Evolutionary conservation across 1,284 basidiomycete genomes (phyloP).

Genomic region (Ceratobasidium theobromae): DNA sequence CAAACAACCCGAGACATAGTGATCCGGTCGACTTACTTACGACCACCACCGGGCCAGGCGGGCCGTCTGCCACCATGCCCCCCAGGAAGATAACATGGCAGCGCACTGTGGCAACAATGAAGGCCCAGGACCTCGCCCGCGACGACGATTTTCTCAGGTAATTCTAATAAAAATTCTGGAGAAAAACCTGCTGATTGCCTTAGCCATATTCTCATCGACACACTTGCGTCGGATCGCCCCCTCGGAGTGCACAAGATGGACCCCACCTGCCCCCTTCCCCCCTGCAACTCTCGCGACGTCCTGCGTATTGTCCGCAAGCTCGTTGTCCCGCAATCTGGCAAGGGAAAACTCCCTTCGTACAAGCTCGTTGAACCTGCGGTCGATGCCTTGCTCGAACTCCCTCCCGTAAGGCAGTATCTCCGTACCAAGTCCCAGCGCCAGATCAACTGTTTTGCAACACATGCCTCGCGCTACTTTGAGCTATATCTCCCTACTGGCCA

Average conservation of each 20-base stretch:
- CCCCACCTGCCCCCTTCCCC: conserved; percentile 66
- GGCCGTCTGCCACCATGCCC: conserved; percentile 25
- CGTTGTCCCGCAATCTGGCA: conserved; percentile 32
- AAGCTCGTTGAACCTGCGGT: conserved; percentile 54
- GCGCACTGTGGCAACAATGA: conserved; percentile 53
- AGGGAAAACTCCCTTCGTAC: conserved; percentile 27
- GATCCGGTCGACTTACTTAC: no score
- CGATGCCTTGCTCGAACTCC: conserved; percentile 65
- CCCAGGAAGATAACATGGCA: conserved; percentile 35
- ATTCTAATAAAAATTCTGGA: not conserved
- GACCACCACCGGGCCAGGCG: no score
- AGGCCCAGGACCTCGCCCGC: conserved; percentile 78
- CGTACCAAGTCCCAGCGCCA: conserved; percentile 71
- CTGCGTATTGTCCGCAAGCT: conserved; percentile 67
- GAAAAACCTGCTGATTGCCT: not conserved
- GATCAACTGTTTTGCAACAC: conserved; percentile 84
- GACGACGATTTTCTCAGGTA: conserved; percentile 81
- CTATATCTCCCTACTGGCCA: conserved; percentile 77
- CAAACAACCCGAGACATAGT: no score
- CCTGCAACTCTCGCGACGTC: conserved; percentile 64
- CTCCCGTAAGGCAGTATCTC: conserved; percentile 71
- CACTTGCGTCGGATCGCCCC: conserved; percentile 60
- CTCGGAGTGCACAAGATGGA: conserved; percentile 86
- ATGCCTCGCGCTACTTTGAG: conserved; percentile 83
- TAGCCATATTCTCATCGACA: conserved; percentile 65